These are phyloP conservation scores for Fusarium sp. DNA, from an alignment of 2,329 filamentous ascomycete species.

Conservation along the genomic window DNA sequence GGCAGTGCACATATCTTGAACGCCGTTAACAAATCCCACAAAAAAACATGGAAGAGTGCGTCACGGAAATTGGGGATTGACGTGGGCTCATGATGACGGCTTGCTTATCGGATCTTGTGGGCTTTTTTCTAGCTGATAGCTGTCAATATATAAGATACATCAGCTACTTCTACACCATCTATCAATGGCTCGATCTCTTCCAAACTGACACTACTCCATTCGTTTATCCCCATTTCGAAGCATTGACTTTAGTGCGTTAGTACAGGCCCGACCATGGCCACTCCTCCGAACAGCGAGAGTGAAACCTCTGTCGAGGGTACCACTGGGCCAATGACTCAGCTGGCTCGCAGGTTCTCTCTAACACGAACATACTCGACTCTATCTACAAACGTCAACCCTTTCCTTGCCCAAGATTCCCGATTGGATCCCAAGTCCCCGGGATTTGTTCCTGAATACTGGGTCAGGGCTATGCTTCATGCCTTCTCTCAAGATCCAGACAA, in stretches of 20 bases:
- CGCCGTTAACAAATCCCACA: not conserved
- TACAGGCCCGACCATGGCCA: not conserved
- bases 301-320: constrained; percentile 15
- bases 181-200: not conserved
- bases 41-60: not conserved
- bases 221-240: not conserved
- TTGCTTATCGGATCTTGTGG: fast-evolving
- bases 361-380: constrained; percentile 31
- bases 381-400: constrained; percentile 45
- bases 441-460: constrained; percentile 37
- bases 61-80: not conserved
- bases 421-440: constrained; percentile 59
- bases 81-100: not conserved
- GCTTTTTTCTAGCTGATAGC: not conserved
- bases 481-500: constrained; percentile 37
- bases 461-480: constrained; percentile 33
- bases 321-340: constrained; percentile 19
- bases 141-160: not conserved
- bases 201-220: not conserved
- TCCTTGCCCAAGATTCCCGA: constrained; percentile 56
- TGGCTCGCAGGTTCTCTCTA: constrained; percentile 38
- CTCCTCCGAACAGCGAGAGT: not conserved
- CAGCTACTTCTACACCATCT: not conserved
- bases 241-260: too few relatives aligned
- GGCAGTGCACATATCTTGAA: not conserved